Evolutionary conservation across 2,329 filamentous ascomycete species (phyloP).

Genomic region (Clonostachys rosea): DNA sequence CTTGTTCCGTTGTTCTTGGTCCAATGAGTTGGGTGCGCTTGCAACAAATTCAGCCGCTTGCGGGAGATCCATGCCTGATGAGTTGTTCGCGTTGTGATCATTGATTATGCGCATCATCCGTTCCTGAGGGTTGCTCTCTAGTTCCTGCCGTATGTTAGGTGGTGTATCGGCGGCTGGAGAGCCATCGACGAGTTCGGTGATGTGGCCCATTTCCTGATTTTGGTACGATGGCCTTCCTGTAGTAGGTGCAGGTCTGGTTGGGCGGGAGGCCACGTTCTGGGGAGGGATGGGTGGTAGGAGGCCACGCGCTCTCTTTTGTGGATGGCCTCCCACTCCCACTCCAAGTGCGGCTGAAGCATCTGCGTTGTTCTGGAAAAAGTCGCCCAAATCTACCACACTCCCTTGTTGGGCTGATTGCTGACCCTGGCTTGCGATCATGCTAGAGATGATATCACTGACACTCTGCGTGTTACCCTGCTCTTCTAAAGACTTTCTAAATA

Average conservation of each 20-base stretch:
- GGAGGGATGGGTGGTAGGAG: constrained; percentile 50
- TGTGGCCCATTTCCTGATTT: constrained; percentile 44
- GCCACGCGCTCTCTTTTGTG: constrained; percentile 46
- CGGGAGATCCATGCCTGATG: constrained; percentile 44
- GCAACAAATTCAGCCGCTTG: constrained; percentile 45
- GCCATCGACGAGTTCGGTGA: constrained; percentile 57
- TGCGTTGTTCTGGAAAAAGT: constrained; percentile 46
- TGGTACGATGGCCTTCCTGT: constrained; percentile 14
- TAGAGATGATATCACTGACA: constrained; percentile 78
- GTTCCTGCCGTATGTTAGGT: constrained; percentile 48
- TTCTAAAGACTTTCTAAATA: constrained; percentile 91
- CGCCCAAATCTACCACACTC: constrained; percentile 57
- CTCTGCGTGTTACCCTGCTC: constrained; percentile 73
- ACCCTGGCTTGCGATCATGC: constrained; percentile 59
- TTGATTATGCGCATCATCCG: constrained; percentile 64
- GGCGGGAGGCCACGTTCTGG: constrained; percentile 10
- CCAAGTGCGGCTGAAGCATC: constrained; percentile 28
- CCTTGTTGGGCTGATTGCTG: constrained; percentile 41
- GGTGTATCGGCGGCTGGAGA: constrained; percentile 39
- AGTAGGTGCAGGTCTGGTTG: constrained; percentile 17
- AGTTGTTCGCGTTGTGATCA: constrained; percentile 53
- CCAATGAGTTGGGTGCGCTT: constrained; percentile 48
- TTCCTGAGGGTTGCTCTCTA: constrained; percentile 53
- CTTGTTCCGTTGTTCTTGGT: constrained; percentile 51
- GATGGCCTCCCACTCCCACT: constrained; percentile 17